These are phyloP conservation scores for Escallonia herrerae DNA, from an alignment of 129 eudicot genomes.

Conservation along the genomic window DNA sequence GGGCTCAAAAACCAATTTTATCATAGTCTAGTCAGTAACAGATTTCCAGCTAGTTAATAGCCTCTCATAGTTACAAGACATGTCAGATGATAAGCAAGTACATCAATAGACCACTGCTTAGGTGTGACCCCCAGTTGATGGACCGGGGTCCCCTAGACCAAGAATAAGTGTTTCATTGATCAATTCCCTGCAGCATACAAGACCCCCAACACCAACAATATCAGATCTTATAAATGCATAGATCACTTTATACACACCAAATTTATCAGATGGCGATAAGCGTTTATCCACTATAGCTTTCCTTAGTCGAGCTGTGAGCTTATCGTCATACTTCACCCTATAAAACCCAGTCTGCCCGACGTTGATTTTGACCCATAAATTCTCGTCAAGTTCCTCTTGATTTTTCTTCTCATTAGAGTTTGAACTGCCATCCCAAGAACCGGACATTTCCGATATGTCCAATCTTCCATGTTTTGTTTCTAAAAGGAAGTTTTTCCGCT, in stretches of 20 bases:
- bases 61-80: no score
- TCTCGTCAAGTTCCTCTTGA: constrained; percentile 17
- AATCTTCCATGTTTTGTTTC: constrained; percentile 33
- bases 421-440: neutral
- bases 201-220: neutral
- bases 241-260: constrained; percentile 21
- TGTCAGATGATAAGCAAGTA: neutral
- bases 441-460: neutral
- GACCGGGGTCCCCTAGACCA: neutral
- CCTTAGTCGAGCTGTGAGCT: constrained; percentile 29
- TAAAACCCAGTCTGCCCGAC: constrained; percentile 52
- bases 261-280: constrained; percentile 41
- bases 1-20: neutral
- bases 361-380: constrained; percentile 39
- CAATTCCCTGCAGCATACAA: neutral
- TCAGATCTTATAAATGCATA: neutral
- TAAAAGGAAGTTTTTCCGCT: constrained; percentile 23
- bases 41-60: no score
- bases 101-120: neutral
- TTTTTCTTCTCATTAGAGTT: constrained; percentile 7
- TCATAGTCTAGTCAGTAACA: neutral
- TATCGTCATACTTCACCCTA: constrained; percentile 46
- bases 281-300: constrained; percentile 36
- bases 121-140: neutral
- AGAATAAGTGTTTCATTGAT: neutral